phyloP scores from a whole-genome alignment of 306 rosid genomes.

The Trifolium subterraneum region DNA sequence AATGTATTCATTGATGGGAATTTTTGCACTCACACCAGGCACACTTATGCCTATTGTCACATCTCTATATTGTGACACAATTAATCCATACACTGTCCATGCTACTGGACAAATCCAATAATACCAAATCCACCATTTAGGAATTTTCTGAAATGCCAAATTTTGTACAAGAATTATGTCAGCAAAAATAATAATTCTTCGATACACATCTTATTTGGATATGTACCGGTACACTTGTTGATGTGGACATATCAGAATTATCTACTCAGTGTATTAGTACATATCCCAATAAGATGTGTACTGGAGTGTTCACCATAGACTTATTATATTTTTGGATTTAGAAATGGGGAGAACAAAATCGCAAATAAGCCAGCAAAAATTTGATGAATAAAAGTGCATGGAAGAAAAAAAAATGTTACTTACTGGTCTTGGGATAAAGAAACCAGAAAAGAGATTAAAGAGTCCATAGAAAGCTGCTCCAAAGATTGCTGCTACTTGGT shows the following conservation, averaged over 20 bases:
- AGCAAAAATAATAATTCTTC: too few species aligned
- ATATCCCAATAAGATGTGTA: too few species aligned
- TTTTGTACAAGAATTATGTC: conserved; percentile 10
- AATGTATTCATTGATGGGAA: conserved; percentile 53
- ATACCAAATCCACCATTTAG: conserved; percentile 99
- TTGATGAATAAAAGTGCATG: too few species aligned
- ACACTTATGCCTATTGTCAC: conserved; percentile 41
- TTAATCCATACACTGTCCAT: conserved; percentile 95
- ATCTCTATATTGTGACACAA: conserved; percentile 91
- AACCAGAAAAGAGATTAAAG: conserved; percentile 96
- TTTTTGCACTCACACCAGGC: conserved; percentile 47
- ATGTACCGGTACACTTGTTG: too few species aligned
- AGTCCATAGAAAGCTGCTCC: conserved; percentile 85
- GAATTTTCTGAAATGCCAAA: conserved; percentile 81
- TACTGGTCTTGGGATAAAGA: conserved; percentile 89
- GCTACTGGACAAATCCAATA: conserved; percentile 93
- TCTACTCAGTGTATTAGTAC: too few species aligned
- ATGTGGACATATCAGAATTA: too few species aligned
- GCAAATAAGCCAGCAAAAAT: too few species aligned
- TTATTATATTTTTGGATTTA: too few species aligned
- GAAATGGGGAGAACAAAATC: too few species aligned
- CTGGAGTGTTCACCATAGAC: too few species aligned
- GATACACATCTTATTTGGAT: too few species aligned
- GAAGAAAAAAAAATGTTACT: conserved; percentile 42
- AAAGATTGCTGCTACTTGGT: conserved; percentile 83